phyloP scores from a whole-genome alignment of 108 stramenopile genomes.

The Discostella stelligeroides region DNA sequence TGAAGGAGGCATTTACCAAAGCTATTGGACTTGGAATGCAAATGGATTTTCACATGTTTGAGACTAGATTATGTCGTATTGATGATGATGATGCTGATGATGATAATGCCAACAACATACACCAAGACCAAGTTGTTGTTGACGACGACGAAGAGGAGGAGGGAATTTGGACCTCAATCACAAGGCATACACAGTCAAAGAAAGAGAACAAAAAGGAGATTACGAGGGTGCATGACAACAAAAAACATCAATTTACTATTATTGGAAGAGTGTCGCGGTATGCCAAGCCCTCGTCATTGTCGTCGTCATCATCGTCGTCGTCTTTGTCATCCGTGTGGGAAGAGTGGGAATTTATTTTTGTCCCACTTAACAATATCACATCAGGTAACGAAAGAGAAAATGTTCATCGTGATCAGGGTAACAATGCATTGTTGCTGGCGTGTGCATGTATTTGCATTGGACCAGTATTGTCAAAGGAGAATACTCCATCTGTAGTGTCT shows the following conservation, averaged over 20 bases:
- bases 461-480: constrained; percentile 4
- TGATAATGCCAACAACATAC: constrained; percentile 11
- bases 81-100: constrained; percentile 41
- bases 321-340: no score
- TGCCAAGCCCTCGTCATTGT: background rate
- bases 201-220: background rate
- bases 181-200: background rate
- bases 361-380: constrained; percentile 15
- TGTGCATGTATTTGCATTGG: constrained; percentile 41
- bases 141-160: no score
- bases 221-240: background rate
- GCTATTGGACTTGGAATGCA: constrained; percentile 80
- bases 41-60: constrained; percentile 61
- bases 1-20: constrained; percentile 88
- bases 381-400: background rate
- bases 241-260: constrained; percentile 23
- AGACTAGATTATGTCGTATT: constrained; percentile 38
- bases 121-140: no score
- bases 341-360: constrained; percentile 41
- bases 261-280: constrained; percentile 24
- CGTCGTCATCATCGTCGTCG: no score
- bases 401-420: background rate
- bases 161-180: constrained; percentile 25
- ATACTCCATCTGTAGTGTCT: no score
- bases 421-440: constrained; percentile 1